Percentiles rank a stretch among this genome's conserved stretches.
These are phyloP conservation scores for Calamus simplicifolius DNA, from an alignment of 176 grass and related monocot species.

Conservation along the genomic window DNA sequence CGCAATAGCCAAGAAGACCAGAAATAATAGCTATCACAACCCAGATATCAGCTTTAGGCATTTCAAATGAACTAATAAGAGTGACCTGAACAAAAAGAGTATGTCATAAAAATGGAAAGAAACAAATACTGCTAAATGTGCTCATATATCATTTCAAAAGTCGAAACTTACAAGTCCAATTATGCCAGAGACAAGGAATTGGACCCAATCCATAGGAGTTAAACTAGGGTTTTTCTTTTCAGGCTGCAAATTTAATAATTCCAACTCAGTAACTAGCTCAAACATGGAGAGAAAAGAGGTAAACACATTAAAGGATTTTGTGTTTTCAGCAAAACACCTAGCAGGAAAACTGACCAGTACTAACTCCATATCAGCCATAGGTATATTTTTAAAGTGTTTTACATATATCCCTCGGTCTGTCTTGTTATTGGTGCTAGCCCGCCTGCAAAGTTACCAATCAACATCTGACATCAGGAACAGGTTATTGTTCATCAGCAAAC, in stretches of 20 bases:
- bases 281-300: background rate
- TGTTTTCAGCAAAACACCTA: background rate
- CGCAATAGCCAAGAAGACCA: conserved; percentile 90
- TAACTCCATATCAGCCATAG: conserved; percentile 99
- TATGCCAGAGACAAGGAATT: conserved; percentile 84
- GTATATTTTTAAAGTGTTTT: conserved; percentile 98
- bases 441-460: conserved; percentile 42
- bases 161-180: conserved; percentile 90
- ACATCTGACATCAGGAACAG: background rate
- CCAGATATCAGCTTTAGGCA: conserved; percentile 97
- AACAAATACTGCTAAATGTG: conserved; percentile 3
- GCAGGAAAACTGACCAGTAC: conserved; percentile 58
- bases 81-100: conserved; percentile 44
- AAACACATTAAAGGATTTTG: conserved; percentile 2
- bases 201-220: conserved; percentile 97
- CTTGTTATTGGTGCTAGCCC: conserved; percentile 46
- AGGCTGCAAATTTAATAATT: conserved; percentile 41
- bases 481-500: too few species aligned
- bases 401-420: conserved; percentile 74
- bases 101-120: conserved; percentile 13
- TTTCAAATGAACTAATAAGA: conserved; percentile 83
- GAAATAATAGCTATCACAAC: conserved; percentile 77
- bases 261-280: background rate
- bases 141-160: conserved; percentile 7
- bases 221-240: conserved; percentile 98